Base-by-base conservation (phyloP, 306 rosid species). In the Rosa multiflora region DNA sequence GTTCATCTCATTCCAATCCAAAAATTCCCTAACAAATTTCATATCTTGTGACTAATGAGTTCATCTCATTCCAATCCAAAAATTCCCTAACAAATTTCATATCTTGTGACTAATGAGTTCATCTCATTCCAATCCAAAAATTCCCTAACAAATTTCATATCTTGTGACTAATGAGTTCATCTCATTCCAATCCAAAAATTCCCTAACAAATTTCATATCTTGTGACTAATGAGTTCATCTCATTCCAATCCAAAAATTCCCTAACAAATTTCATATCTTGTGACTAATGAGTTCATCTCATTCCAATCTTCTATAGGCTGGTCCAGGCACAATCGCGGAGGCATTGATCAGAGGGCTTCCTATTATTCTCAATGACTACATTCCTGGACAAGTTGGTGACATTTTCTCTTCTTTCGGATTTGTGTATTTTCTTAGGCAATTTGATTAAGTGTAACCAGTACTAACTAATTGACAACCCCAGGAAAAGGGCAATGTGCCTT, bases 311-410 rank as follows among this genome's bases (percentile, higher is more conserved):
- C 74, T 77, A 66, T 79, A 94, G 98, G 99, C 99, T 40, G 99
- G 99, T 83, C 99, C 99, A 6, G 99, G 99, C 43, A 96, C 99
- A 78, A 96, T 96, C 55, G 94, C 99, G 14, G 99, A 96, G 85
- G 98, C 99, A 76, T 87, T 96, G 89, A 93, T 96, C 49, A 86
- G 98, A 81, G 99, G 99, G 68, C 99, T 96, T 84, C 98, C 99
- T 8, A 96, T 96, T 67, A 86, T 96, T 55, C 94, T 96, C 79
- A 96, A 96, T 23, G 98, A 91, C 84, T 96, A 96, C 88, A 96
- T 96, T 80, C 99, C 99, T 0, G 99, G 99, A 78, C 99, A 96
- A 86, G 99, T 88, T 40, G 82, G 90, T 73, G 67, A 77, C 67
- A 61, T 82, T 56, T 32, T 17, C 32, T 13, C 43, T 5, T n/a